Evolutionary conservation across 441 rosid genomes (phyloP).

Genomic region (Erodium moschatum): DNA sequence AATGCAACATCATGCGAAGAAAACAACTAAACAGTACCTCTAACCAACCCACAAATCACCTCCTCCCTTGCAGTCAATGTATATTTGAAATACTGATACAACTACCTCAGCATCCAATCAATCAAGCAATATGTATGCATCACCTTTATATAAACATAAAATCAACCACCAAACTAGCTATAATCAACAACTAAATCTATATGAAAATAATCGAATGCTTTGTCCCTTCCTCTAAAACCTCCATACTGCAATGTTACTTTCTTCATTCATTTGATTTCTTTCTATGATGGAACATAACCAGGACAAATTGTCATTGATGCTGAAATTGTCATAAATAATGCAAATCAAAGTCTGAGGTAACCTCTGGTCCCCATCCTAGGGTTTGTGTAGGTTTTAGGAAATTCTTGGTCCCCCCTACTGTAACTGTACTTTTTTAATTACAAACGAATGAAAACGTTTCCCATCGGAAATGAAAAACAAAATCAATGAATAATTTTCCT

Average conservation of each 20-base stretch:
- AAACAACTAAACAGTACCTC: conserved; percentile 11
- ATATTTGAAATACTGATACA: background rate
- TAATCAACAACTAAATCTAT: background rate
- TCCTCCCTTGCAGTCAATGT: background rate
- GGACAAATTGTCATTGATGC: conserved; percentile 7
- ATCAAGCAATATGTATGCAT: background rate
- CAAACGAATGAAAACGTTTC: background rate
- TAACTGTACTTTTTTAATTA: background rate
- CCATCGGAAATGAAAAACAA: background rate
- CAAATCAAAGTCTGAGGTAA: conserved; percentile 11
- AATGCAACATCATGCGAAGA: background rate
- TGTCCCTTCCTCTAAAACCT: background rate
- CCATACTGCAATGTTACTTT: conserved; percentile 1
- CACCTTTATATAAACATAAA: background rate
- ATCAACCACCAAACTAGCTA: conserved; percentile 1
- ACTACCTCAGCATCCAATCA: background rate
- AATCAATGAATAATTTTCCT: conserved; percentile 6
- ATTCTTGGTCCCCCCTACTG: conserved; percentile 15
- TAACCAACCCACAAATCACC: conserved; percentile 15
- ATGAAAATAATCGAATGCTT: background rate
- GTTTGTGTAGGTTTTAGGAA: background rate
- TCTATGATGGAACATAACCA: conserved; percentile 10
- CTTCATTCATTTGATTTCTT: background rate
- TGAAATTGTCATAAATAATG: background rate
- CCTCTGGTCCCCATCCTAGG: conserved; percentile 18